Evolutionary conservation across 768 basidiomycete species (phyloP), one percentile per base, ranked within the genome.

Genomic region (Boletus coccyginus): DNA sequence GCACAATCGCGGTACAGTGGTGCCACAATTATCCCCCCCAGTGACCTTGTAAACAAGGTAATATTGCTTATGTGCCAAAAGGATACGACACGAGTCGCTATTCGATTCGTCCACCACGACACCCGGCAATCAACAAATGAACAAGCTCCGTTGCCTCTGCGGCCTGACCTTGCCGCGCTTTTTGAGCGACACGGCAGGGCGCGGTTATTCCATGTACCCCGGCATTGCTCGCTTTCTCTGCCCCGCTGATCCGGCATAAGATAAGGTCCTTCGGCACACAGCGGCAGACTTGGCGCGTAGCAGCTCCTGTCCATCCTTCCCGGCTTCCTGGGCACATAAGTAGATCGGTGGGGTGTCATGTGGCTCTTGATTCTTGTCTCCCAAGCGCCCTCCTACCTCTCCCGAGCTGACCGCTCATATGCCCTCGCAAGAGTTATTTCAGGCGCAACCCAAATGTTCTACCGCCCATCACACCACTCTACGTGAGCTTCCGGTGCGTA

Each of bases 241-340:
- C 27, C 27, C 14, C 13, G 44, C 9, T 29, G 40, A 38, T 21
- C 31, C 56, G 49, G 63, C 56, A 56, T 43, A 5, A 32, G 1
- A 45, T 52, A 53, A 57, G 55, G 63, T 66, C 57, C 31, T 40
- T 60, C 64, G 60, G 64, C 61, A 61, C 3, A 24, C 50, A 50
- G 31, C 51, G 48, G 52, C 51, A 51, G 17, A 42, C 17, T 31
- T 39, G 46, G 57, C 29, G n/a, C 33, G 27, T 36, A 36, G 39
- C n/a, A 46, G 40, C 48, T 52, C 33, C 47, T 56, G 33, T 38
- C 43, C 48, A 16, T 36, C 33, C 43, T 33, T 53, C 27, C 38
- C 32, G 43, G 44, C 35, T 61, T 57, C 53, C 52, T 36, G 52
- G 14, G 46, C 43, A 48, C 45, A 46, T 65, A 66, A 63, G 62